These are phyloP conservation scores for Puccinellia tenuiflora DNA, from an alignment of 176 grass and related monocot species.

Conservation along the genomic window DNA sequence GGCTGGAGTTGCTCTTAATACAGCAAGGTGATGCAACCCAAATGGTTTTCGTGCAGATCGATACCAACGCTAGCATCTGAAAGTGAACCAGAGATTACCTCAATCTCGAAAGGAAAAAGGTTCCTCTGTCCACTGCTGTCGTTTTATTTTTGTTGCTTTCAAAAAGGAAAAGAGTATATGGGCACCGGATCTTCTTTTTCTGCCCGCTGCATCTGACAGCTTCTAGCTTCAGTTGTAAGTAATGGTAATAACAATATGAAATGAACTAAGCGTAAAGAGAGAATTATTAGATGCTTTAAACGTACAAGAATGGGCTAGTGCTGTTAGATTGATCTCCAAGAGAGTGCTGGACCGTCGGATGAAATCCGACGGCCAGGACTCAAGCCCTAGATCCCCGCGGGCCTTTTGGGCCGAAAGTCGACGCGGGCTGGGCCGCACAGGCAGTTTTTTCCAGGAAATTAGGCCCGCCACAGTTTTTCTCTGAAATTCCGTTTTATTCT, in stretches of 20 bases:
- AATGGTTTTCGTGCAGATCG: neutral
- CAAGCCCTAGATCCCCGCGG: no score
- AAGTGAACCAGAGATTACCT: slow-evolving; percentile 19
- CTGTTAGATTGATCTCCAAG: no score
- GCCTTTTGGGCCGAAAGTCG: no score
- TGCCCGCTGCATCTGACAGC: slow-evolving; percentile 17
- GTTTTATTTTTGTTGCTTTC: slow-evolving; percentile 53
- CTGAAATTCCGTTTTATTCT: no score
- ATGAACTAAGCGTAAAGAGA: slow-evolving; percentile 35
- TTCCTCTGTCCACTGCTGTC: slow-evolving; percentile 8
- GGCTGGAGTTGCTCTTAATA: no score
- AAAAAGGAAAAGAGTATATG: slow-evolving; percentile 15
- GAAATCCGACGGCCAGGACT: no score
- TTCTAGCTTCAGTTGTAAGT: slow-evolving; percentile 30
- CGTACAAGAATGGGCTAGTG: slow-evolving; percentile 42
- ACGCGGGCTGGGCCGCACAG: no score
- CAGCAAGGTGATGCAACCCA: neutral
- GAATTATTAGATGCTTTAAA: slow-evolving; percentile 45
- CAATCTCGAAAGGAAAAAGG: slow-evolving; percentile 23
- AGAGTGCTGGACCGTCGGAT: no score
- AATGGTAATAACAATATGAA: slow-evolving; percentile 43
- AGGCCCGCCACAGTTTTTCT: no score
- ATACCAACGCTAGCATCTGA: neutral
- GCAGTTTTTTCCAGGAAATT: no score
- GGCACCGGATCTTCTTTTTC: slow-evolving; percentile 42